Conservation (phyloP, 441 rosid genomes). For the Pelargonium myrrhifolium region DNA sequence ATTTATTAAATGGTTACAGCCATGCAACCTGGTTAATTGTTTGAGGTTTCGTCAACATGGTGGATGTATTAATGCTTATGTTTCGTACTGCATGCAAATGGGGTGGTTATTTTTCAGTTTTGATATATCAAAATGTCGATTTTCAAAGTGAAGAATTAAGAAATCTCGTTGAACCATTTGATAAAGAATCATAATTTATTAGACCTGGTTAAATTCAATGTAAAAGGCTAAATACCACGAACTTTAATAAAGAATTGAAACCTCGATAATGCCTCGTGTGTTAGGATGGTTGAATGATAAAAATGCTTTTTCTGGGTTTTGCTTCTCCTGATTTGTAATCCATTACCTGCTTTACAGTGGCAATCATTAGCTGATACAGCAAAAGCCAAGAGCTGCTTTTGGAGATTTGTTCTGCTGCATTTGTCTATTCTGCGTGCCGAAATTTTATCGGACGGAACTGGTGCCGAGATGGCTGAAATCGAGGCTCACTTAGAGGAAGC, state of each 20-base stretch:
- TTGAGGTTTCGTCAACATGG: background rate
- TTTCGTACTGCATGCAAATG: background rate
- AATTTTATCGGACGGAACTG: slow-evolving; percentile 40
- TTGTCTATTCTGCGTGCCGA: slow-evolving; percentile 65
- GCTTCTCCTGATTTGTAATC: background rate
- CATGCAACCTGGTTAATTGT: background rate
- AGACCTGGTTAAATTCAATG: background rate
- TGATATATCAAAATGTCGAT: background rate
- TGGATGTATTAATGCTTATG: background rate
- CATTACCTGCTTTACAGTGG: slow-evolving; percentile 50
- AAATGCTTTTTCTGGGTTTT: background rate
- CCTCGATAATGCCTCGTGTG: background rate
- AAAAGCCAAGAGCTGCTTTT: slow-evolving; percentile 57
- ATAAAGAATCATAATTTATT: too few species aligned
- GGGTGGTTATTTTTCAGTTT: background rate
- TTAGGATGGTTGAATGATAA: background rate
- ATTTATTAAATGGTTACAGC: background rate
- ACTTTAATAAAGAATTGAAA: background rate
- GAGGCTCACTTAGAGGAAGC: slow-evolving; percentile 84
- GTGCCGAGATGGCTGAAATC: slow-evolving; percentile 64
- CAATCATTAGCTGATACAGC: slow-evolving; percentile 74
- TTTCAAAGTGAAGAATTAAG: background rate
- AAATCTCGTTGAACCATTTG: background rate
- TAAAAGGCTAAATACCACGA: background rate
- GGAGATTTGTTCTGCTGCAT: slow-evolving; percentile 81